phyloP scores from a whole-genome alignment of 768 basidiomycete genomes.

The Gloeostereum incarnatum region DNA sequence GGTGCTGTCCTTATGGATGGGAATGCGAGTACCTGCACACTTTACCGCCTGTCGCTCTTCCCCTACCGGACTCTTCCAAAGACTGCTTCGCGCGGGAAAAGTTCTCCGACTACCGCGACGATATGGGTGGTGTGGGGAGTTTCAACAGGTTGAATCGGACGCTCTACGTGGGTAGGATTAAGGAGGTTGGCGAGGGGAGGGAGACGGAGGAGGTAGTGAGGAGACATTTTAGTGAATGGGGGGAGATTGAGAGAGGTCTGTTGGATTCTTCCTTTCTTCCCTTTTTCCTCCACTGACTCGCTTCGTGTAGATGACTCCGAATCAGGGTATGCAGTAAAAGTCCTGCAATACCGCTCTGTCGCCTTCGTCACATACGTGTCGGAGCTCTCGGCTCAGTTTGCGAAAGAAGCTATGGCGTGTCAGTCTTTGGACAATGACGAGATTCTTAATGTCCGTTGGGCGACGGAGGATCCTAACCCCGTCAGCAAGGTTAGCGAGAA shows the following conservation, averaged over 20 bases:
- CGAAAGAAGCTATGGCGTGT: constrained; percentile 98
- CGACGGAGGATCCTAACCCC: constrained; percentile 97
- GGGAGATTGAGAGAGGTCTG: constrained; percentile 85
- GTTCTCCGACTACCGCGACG: constrained; percentile 94
- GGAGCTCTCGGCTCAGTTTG: constrained; percentile 87
- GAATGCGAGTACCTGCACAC: constrained; percentile 95
- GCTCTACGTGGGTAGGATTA: constrained; percentile 89
- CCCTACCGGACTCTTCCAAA: constrained; percentile 84
- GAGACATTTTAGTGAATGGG: constrained; percentile 95
- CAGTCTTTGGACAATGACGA: constrained; percentile 97
- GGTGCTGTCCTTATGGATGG: constrained; percentile 97
- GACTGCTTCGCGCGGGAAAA: constrained; percentile 98
- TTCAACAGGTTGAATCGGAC: constrained; percentile 94
- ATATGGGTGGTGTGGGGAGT: constrained; percentile 99
- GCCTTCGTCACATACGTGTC: constrained; percentile 94
- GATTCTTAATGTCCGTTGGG: constrained; percentile 97
- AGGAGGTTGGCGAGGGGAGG: constrained; percentile 78
- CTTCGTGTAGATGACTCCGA: constrained; percentile 15
- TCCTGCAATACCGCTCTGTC: constrained; percentile 89
- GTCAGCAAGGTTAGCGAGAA: constrained; percentile 82
- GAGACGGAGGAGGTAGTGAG: constrained; percentile 90
- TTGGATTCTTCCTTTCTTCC: constrained; percentile 10
- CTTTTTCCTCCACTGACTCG: not conserved
- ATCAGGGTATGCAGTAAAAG: constrained; percentile 50
- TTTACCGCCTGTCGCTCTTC: constrained; percentile 61